Base-by-base conservation (phyloP, 208 protist genomes). In the Trypanosoma rangeli region DNA sequence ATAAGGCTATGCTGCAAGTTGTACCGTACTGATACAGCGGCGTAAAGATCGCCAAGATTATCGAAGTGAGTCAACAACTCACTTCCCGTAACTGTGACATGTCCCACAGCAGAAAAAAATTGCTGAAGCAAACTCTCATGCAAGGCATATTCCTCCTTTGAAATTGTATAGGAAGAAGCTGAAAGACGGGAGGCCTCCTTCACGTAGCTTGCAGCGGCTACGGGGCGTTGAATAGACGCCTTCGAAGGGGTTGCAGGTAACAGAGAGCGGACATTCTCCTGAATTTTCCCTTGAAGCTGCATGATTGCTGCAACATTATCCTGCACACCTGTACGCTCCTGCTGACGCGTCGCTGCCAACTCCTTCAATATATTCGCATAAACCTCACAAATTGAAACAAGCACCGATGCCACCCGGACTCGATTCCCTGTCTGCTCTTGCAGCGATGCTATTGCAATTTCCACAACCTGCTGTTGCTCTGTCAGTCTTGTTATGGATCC, bases 91-190 rank as follows among this genome's bases (percentile, higher is more conserved):
- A 49, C 22, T 9, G 0, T 35, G 26, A 44, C 35, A 3, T 53
- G 22, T 9, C 59, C 59, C 26, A 64, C 44, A 13, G 35, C 22
- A 52, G 15, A 3, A 52, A 64, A 64, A 52, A 64, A 64, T 12
- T 64, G 42, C 24, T 64, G 59, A 64, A 64, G 35, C 18, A 64
- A 64, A 53, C 12, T 64, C 59, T 64, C 59, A 53, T 64, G 59
- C 24, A 49, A 53, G 29, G 29, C 29, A 28, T 52, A 26, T 22
- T 50, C 44, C 13, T 64, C 44, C 26, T 26, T 20, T 49, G 37
- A 28, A 13, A 26, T 20, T 1, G 35, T 53, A 9, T 8, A 13
- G 5, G 24, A 33, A 7, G 26, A 22, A 50, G 39, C 26, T 5
- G n/a, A 12, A 24, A 10, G 33, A 9, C 5, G 22, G 31, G 28